A percentile compares a stretch with the other conserved stretches of the same genome.
Conservation (phyloP, 129 eudicot species). For the Flaveria sonorensis region DNA sequence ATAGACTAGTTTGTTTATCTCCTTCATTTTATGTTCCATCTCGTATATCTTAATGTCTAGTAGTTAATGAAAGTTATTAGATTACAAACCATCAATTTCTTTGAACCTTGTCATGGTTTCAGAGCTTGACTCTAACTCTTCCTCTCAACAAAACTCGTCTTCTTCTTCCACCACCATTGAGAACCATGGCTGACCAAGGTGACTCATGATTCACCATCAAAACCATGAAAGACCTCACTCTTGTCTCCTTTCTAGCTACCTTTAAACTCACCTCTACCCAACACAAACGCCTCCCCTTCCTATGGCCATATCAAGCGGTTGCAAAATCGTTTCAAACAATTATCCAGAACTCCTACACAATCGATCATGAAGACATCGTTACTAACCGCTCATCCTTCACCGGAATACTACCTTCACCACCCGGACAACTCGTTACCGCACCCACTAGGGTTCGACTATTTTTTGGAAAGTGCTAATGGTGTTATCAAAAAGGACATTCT, state of each 20-base stretch:
- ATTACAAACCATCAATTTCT: not conserved
- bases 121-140: not conserved
- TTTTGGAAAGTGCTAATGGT: constrained; percentile 3
- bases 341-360: not conserved
- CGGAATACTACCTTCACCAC: too few relatives aligned
- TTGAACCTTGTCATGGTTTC: not conserved
- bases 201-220: not conserved
- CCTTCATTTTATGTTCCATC: too few relatives aligned
- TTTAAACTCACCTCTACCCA: not conserved
- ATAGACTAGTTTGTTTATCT: too few relatives aligned
- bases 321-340: not conserved
- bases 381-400: not conserved
- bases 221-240: not conserved
- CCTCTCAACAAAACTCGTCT: not conserved
- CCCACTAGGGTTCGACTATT: not conserved
- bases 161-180: too few relatives aligned
- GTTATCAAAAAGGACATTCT: not conserved
- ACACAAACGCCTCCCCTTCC: not conserved
- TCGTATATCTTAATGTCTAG: too few relatives aligned
- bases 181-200: not conserved
- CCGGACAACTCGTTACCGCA: too few relatives aligned
- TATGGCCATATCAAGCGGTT: not conserved
- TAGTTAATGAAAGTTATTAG: too few relatives aligned
- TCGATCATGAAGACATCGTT: not conserved
- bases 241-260: not conserved